These are phyloP conservation scores for Camellia granthamiana DNA, from an alignment of 148 eudicot genomes.

Conservation along the genomic window DNA sequence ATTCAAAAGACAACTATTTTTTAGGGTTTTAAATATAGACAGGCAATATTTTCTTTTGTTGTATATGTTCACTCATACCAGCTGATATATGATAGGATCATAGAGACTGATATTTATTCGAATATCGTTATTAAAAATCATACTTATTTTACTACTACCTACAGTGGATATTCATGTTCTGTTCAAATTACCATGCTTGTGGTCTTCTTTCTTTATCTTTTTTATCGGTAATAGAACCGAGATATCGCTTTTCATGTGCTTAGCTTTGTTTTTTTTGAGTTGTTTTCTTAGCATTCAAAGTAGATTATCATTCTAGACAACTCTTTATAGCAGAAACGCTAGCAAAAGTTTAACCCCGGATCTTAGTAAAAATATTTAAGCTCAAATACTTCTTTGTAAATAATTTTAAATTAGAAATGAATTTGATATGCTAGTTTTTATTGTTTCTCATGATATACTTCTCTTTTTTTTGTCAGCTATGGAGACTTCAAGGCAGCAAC, in stretches of 20 bases:
- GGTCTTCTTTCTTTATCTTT: conserved; percentile 13
- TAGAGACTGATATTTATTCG: too few species aligned
- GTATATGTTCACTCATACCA: too few species aligned
- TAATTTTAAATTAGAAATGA: not conserved
- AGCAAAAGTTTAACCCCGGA: conserved; percentile 1
- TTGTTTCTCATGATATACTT: not conserved
- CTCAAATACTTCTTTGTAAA: not conserved
- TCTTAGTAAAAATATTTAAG: not conserved
- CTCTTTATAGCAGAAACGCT: conserved; percentile 12
- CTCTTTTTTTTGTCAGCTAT: conserved; percentile 32
- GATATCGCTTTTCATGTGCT: conserved; percentile 35
- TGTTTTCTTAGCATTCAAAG: not conserved
- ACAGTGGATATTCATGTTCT: conserved; percentile 27
- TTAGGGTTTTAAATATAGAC: too few species aligned
- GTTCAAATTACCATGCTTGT: conserved; percentile 23
- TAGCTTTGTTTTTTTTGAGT: conserved; percentile 13
- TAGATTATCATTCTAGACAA: not conserved
- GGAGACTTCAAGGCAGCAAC: conserved; percentile 85
- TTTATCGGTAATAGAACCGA: conserved; percentile 22
- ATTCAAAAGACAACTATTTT: conserved; percentile 10
- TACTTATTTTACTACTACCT: not conserved
- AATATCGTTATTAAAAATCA: too few species aligned
- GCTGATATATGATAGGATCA: too few species aligned
- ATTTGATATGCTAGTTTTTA: not conserved
- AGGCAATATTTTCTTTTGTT: too few species aligned